These are phyloP conservation scores for Paramecium caudatum DNA, from an alignment of 73 alveolate genomes.

Conservation along the genomic window DNA sequence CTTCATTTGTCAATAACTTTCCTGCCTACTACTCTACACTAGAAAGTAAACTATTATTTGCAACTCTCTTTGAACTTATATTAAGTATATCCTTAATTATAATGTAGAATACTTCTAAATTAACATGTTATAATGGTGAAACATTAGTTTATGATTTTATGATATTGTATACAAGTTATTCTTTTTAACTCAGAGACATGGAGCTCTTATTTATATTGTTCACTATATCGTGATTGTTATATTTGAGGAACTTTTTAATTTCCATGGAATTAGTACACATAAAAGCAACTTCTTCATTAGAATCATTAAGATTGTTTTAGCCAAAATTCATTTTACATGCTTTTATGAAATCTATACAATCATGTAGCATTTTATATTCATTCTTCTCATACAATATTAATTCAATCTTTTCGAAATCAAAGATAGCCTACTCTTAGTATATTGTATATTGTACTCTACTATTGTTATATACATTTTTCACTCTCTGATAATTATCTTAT, in stretches of 20 bases:
- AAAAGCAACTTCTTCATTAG: constrained; percentile 14
- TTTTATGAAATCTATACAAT: constrained; percentile 33
- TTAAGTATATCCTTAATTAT: constrained; percentile 15
- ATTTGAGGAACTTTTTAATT: constrained; percentile 1
- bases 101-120: constrained; percentile 36
- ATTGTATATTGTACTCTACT: background rate
- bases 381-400: constrained; percentile 35
- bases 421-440: constrained; percentile 32
- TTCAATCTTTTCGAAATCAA: constrained; percentile 59
- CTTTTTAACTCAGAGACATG: constrained; percentile 38
- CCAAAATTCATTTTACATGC: constrained; percentile 1
- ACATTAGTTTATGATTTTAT: constrained; percentile 53
- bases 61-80: constrained; percentile 11
- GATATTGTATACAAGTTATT: constrained; percentile 35
- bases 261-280: background rate
- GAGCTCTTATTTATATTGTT: constrained; percentile 54
- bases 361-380: constrained; percentile 38
- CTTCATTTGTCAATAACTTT: background rate
- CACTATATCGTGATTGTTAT: constrained; percentile 38
- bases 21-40: constrained; percentile 11
- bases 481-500: background rate
- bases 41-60: background rate
- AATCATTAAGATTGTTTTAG: no score
- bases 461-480: background rate
- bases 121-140: constrained; percentile 46